A percentile compares a stretch with the other conserved stretches of the same genome.
Conservation (phyloP, 805 yeast genomes). For the Deakozyma indianensis region DNA sequence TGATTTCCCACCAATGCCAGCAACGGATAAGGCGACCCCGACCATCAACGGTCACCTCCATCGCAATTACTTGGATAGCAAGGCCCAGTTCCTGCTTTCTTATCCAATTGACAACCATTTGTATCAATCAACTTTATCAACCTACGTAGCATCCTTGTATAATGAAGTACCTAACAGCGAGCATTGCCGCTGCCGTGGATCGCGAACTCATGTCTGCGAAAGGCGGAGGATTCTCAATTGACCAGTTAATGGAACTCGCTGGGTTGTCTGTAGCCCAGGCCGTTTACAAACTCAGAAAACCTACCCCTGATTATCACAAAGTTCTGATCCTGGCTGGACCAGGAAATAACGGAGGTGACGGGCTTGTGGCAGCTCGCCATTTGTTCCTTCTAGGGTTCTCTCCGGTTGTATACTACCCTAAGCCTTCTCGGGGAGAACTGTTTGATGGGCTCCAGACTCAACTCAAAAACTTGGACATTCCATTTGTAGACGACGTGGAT, state of each 20-base stretch:
- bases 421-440: conserved; percentile 39
- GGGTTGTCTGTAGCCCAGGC: conserved; percentile 92
- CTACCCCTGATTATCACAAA: conserved; percentile 23
- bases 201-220: conserved; percentile 74
- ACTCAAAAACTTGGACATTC: conserved; percentile 47
- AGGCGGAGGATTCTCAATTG: conserved; percentile 71
- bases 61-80: too few relatives aligned
- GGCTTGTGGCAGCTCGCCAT: conserved; percentile 90
- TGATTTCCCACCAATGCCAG: too few relatives aligned
- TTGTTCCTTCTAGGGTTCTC: conserved; percentile 62
- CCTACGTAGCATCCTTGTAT: too few relatives aligned
- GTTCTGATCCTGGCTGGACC: conserved; percentile 81
- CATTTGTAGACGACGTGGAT: conserved; percentile 27
- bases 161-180: conserved; percentile 15
- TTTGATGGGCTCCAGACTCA: conserved; percentile 53
- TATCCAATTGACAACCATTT: neutral
- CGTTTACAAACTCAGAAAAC: conserved; percentile 54
- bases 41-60: too few relatives aligned
- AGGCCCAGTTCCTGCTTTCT: too few relatives aligned
- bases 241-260: conserved; percentile 91
- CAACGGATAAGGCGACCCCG: too few relatives aligned
- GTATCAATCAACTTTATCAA: neutral
- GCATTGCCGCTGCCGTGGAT: conserved; percentile 64
- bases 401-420: conserved; percentile 74
- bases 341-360: conserved; percentile 94